Base-by-base conservation (phyloP, 768 basidiomycete genomes). In the Mycena capillaripes region DNA sequence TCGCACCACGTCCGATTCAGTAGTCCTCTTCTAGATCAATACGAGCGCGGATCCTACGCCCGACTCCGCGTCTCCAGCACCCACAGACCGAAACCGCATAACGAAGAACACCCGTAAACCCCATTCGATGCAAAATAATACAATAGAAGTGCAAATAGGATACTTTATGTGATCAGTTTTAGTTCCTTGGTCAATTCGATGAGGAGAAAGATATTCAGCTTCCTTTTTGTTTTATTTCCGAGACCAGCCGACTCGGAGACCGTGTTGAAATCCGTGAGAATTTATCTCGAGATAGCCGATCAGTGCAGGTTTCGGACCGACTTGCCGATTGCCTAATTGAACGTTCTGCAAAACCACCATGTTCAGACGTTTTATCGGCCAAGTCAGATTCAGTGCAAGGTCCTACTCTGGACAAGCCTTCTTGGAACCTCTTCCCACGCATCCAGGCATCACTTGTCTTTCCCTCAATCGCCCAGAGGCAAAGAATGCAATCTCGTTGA, bases 401-500 rank as follows among this genome's bases (percentile, higher is more conserved):
- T 32, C 48, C 48, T 75, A 58, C 52, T 65, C 74, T 12, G 40
- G 42, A 55, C 77, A 87, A 61, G 88, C 87, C 7, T 88, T 86
- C 74, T 82, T 94, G 30, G 87, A 92, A 77, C 86, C 87, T 23
- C 78, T 90, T 19, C 74, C 80, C 32, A 85, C 86, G 19, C 85
- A 89, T 74, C 89, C 91, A 10, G 94, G 95, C 10, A 86, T 96
- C 59, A 86, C 89, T 23, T 93, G 88, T 75, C 86, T 97, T 23
- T 89, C 90, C n/a, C 89, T 97, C 69, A 94, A 97, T 78, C 86
- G 94, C 70, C 94, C 95, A 10, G 87, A 92, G 75, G 91, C 89
- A 76, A 96, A 92, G 87, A 97, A 97, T 83, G 95, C 96, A 25
- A 94, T 97, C 53, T 96, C 95, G 3, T 82, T 90, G 71, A 84